Evolutionary conservation across 306 rosid genomes (phyloP).

Genomic region (Rubus idaeus): DNA sequence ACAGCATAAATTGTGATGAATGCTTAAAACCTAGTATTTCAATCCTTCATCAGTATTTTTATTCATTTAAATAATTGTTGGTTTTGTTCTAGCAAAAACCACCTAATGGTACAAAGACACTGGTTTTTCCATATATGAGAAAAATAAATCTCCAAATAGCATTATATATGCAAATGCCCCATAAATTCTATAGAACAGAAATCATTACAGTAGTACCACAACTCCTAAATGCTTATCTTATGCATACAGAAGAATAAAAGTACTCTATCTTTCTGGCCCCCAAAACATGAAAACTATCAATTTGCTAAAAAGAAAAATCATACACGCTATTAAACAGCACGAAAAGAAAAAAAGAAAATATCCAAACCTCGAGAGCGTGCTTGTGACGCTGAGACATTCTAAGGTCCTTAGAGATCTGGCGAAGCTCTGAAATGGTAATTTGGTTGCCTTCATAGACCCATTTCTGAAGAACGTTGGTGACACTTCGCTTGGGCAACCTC

Average conservation of each 20-base stretch:
- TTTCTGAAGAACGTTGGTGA: constrained; percentile 63
- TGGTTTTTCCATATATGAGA: background rate
- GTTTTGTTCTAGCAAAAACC: background rate
- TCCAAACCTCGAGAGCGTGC: constrained; percentile 88
- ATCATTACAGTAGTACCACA: background rate
- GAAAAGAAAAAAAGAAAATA: background rate
- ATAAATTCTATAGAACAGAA: background rate
- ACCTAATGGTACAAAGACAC: background rate
- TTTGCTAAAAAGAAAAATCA: background rate
- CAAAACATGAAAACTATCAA: constrained; percentile 1
- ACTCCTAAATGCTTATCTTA: background rate
- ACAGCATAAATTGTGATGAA: background rate
- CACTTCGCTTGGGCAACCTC: constrained; percentile 87
- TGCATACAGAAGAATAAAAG: background rate
- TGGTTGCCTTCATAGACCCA: constrained; percentile 80
- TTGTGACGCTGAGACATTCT: constrained; percentile 74
- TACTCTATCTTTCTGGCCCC: constrained; percentile 7
- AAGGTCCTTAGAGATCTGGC: constrained; percentile 78
- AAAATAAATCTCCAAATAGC: background rate
- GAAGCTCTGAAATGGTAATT: constrained; percentile 56
- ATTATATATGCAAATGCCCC: background rate
- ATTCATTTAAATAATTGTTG: background rate
- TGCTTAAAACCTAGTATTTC: background rate
- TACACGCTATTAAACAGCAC: too few relatives aligned
- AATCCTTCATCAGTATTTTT: background rate